These are phyloP conservation scores for Tetrahymena thermophila DNA, from an alignment of 73 alveolate species.

Conservation along the genomic window DNA sequence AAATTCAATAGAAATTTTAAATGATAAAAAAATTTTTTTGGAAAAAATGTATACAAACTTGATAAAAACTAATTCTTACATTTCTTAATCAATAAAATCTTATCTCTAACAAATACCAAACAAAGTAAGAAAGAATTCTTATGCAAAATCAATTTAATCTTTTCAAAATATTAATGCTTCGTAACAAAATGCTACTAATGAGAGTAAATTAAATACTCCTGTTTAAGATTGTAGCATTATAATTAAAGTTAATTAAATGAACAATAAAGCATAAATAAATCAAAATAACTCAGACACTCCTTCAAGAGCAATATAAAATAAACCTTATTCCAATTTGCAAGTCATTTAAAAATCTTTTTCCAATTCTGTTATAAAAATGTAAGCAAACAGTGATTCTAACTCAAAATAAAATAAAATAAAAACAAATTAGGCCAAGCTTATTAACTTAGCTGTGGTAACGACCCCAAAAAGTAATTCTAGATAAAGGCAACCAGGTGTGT, in stretches of 20 bases:
- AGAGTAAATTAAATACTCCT: neutral
- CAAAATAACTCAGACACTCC: no score
- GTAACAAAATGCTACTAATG: neutral
- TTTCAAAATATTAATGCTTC: no score
- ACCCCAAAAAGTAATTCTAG: neutral
- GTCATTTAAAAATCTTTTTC: neutral
- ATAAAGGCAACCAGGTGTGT: neutral
- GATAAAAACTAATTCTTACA: neutral
- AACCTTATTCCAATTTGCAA: neutral
- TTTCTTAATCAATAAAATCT: neutral
- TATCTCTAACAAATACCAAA: neutral
- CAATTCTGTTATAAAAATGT: neutral
- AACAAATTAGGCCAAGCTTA: neutral
- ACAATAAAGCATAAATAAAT: neutral
- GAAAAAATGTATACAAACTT: neutral
- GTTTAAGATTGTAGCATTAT: neutral
- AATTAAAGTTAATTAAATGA: neutral
- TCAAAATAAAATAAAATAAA: no score
- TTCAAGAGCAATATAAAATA: no score
- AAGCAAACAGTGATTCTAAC: neutral
- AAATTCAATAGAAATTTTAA: neutral
- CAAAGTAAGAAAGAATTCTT: neutral
- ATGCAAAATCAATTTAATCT: neutral
- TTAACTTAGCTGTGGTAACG: neutral
- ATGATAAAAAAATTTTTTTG: neutral